These are phyloP conservation scores for Kluyveromyces aestuarii DNA, from an alignment of 805 yeast species.

Conservation along the genomic window DNA sequence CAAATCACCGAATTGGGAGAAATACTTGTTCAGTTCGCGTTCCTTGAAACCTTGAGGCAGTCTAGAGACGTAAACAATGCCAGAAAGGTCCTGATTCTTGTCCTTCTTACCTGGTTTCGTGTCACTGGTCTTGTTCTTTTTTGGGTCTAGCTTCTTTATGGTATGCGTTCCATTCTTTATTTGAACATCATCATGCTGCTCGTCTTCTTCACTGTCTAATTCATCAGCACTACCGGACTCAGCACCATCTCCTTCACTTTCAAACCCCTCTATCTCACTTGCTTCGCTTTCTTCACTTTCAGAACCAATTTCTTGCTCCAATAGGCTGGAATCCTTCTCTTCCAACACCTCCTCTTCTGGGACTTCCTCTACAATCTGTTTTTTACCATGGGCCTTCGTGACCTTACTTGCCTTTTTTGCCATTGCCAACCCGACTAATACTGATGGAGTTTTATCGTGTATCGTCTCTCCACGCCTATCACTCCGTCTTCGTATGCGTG, in stretches of 20 bases:
- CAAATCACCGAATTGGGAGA: slow-evolving; percentile 84
- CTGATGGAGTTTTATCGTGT: background rate
- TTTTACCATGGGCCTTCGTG: background rate
- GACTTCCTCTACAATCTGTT: background rate
- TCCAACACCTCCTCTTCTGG: background rate
- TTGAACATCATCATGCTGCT: slow-evolving; percentile 12
- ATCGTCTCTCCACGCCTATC: background rate
- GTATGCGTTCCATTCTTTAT: slow-evolving; percentile 11
- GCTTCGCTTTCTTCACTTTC: background rate
- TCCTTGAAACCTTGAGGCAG: slow-evolving; percentile 91
- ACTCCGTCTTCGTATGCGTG: too few relatives aligned
- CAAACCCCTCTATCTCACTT: slow-evolving; percentile 1
- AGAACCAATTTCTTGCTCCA: background rate
- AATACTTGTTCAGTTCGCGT: slow-evolving; percentile 62
- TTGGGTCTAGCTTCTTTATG: slow-evolving; percentile 23
- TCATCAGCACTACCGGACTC: slow-evolving; percentile 21
- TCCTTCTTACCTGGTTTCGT: slow-evolving; percentile 13
- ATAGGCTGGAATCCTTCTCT: background rate
- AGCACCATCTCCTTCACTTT: slow-evolving; percentile 22
- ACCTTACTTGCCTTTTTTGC: background rate
- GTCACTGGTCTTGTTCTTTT: slow-evolving; percentile 17
- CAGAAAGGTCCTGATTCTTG: slow-evolving; percentile 33
- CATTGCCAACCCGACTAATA: background rate
- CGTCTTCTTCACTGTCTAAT: slow-evolving; percentile 24
- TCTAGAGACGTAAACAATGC: slow-evolving; percentile 83